Percentiles rank a stretch among this genome's conserved stretches.
These are phyloP conservation scores for Colletotrichum lupini DNA, from an alignment of 2,329 filamentous ascomycete species.

Conservation along the genomic window DNA sequence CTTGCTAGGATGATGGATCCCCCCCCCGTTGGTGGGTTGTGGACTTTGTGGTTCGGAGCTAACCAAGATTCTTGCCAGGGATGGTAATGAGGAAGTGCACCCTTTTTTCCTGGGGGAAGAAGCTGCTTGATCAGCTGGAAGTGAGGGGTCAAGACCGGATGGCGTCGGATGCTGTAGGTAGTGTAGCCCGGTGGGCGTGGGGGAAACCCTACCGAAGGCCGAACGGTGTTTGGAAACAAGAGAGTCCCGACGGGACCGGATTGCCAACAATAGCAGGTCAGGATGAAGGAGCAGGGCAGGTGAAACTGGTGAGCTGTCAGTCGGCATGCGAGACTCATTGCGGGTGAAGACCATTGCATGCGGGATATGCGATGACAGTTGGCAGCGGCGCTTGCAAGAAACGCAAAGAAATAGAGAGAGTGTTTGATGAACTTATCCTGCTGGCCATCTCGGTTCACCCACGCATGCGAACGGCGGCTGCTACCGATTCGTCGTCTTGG, in stretches of 20 bases:
- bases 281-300: not conserved
- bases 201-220: not conserved
- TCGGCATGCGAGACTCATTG: not conserved
- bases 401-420: not conserved
- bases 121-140: not conserved
- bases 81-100: not conserved
- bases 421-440: not conserved
- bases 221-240: not conserved
- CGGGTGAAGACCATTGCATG: not conserved
- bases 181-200: no score
- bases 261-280: not conserved
- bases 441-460: not conserved
- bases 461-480: not conserved
- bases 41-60: not conserved
- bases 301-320: not conserved
- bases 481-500: not conserved
- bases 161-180: not conserved
- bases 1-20: not conserved
- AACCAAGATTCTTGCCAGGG: not conserved
- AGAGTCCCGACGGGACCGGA: not conserved
- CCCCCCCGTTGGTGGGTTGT: not conserved
- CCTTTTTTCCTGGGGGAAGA: not conserved
- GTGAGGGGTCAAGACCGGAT: not conserved
- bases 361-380: slow-evolving; percentile 26
- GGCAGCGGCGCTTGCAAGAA: not conserved